These are phyloP conservation scores for Akebia trifoliata DNA, from an alignment of 164 flowering plant species.

Conservation along the genomic window DNA sequence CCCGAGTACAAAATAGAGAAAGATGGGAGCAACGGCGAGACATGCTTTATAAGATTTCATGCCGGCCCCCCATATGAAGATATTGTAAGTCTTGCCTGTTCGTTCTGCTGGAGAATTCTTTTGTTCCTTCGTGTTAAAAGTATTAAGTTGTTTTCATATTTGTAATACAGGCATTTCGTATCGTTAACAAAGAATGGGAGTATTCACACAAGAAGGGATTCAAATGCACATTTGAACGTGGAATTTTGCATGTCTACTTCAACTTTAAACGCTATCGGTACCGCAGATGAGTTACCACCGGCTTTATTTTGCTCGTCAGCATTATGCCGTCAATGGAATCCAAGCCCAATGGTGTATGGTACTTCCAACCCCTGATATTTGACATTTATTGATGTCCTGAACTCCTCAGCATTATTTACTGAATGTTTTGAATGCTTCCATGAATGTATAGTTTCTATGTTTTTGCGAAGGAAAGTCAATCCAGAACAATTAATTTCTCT, in stretches of 20 bases:
- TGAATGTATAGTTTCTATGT: no score
- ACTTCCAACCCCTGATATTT: no score
- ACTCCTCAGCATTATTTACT: no score
- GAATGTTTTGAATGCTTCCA: no score
- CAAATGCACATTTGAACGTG: slow-evolving; percentile 96
- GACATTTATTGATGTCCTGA: no score
- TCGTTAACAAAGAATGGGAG: slow-evolving; percentile 98
- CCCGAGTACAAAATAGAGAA: slow-evolving; percentile 82
- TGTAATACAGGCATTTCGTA: slow-evolving; percentile 63
- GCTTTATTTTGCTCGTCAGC: no score
- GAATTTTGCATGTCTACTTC: slow-evolving; percentile 90
- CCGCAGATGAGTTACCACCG: slow-evolving; percentile 73
- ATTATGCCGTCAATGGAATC: no score
- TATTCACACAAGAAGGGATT: slow-evolving; percentile 97
- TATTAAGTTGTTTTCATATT: neutral
- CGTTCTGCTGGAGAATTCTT: neutral
- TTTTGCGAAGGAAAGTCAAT: no score
- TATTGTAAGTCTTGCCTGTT: slow-evolving; percentile 51
- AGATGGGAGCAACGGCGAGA: slow-evolving; percentile 82
- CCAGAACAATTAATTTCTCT: no score
- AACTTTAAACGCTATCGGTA: slow-evolving; percentile 94
- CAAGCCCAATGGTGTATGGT: no score
- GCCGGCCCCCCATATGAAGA: slow-evolving; percentile 99
- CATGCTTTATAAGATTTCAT: slow-evolving; percentile 88
- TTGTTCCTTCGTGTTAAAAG: neutral